Evolutionary conservation across 768 basidiomycete genomes (phyloP).

Genomic region (Amanita inopinata): DNA sequence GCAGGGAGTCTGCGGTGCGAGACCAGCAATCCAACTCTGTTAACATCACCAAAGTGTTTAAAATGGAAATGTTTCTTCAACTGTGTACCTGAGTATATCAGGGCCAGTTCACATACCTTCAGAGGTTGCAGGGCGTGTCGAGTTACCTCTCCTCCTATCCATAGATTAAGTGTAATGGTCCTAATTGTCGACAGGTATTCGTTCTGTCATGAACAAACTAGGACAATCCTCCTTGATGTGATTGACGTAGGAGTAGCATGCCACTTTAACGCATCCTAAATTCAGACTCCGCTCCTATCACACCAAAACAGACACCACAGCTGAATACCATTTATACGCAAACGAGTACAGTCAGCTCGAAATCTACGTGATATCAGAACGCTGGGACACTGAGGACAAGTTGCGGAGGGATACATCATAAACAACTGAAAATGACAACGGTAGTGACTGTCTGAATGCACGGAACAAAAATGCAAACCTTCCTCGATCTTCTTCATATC

Average conservation of each 20-base stretch:
- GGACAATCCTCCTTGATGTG: slow-evolving; percentile 11
- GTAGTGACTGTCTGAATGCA: background rate
- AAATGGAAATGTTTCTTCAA: slow-evolving; percentile 8
- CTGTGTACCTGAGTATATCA: background rate
- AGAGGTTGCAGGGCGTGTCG: slow-evolving; percentile 58
- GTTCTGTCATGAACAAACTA: slow-evolving; percentile 10
- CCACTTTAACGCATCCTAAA: slow-evolving; percentile 3
- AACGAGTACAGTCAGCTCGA: background rate
- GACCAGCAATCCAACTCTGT: slow-evolving; percentile 74
- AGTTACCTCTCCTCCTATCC: slow-evolving; percentile 56
- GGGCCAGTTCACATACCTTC: slow-evolving; percentile 45
- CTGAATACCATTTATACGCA: background rate
- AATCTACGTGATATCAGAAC: background rate
- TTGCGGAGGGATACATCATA: slow-evolving; percentile 79
- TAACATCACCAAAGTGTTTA: slow-evolving; percentile 7
- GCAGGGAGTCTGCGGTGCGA: slow-evolving; percentile 52
- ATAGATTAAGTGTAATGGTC: slow-evolving; percentile 24
- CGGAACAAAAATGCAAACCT: slow-evolving; percentile 33
- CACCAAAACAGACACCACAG: slow-evolving; percentile 3
- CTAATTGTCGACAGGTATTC: slow-evolving; percentile 1
- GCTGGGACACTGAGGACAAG: slow-evolving; percentile 20
- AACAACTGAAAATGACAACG: slow-evolving; percentile 41
- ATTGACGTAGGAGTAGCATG: slow-evolving; percentile 9
- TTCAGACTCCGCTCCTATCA: slow-evolving; percentile 11
- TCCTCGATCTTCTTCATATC: slow-evolving; percentile 87